These are phyloP conservation scores for Aristolochia fimbriata DNA, from an alignment of 164 flowering plant species.

Conservation along the genomic window DNA sequence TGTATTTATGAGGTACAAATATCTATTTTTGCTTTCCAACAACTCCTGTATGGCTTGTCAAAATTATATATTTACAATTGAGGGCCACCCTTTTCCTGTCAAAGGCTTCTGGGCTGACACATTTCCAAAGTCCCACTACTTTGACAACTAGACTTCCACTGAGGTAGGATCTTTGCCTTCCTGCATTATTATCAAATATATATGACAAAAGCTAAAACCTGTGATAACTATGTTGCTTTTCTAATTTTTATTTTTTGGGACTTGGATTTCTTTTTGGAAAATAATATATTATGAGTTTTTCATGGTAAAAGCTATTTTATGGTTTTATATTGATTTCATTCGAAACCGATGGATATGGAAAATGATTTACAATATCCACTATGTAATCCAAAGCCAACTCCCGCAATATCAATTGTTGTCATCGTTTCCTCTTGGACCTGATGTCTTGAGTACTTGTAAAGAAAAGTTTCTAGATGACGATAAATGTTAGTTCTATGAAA, in stretches of 20 bases:
- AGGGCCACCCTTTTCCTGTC: conserved; percentile 94
- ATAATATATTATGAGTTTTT: neutral
- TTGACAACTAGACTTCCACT: conserved; percentile 42
- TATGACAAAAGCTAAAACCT: too few species aligned
- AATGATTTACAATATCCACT: too few species aligned
- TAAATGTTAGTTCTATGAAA: too few species aligned
- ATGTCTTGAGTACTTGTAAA: too few species aligned
- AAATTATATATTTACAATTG: conserved; percentile 89
- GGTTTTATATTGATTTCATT: too few species aligned
- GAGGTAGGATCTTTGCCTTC: conserved; percentile 29
- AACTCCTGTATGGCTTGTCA: conserved; percentile 64
- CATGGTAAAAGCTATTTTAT: too few species aligned
- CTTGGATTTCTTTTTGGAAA: neutral
- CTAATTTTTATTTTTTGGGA: neutral
- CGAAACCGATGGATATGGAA: too few species aligned
- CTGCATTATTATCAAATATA: neutral
- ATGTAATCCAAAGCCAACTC: too few species aligned
- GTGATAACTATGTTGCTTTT: neutral
- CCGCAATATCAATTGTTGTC: too few species aligned
- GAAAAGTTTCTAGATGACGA: too few species aligned
- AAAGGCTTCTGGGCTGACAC: conserved; percentile 38
- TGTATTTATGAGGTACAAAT: conserved; percentile 71
- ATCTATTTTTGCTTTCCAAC: conserved; percentile 80
- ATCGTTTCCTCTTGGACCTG: too few species aligned
- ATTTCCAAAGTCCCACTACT: conserved; percentile 17